Base-by-base conservation (phyloP, 1,284 basidiomycete species). In the Naganishia sp. region DNA sequence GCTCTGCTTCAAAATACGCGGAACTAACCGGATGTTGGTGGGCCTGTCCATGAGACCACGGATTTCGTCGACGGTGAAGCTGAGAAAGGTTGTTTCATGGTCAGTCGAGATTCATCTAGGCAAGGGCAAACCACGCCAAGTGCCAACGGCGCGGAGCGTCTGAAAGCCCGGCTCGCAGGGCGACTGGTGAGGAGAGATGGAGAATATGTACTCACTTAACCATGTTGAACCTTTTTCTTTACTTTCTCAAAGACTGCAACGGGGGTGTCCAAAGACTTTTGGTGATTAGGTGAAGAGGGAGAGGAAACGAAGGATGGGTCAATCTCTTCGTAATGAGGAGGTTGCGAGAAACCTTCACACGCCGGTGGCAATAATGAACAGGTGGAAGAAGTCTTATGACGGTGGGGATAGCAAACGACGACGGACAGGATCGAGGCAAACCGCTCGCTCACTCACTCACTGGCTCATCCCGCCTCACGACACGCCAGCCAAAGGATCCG, bases 11-110 rank as follows among this genome's bases (percentile, higher is more conserved):
- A 75, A 75, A 76, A 67, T 65, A 49, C 39, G 60, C 16, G 25
- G 21, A 18, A 64, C 70, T 63, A 44, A 94, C 94, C 66, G 66
- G 53, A 67, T 64, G 83, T 94, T 94, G 71, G 90, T 92, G 75
- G 91, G 86, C 81, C 80, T 82, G 60, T 71, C 89, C 92, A 95
- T 95, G 73, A 95, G 88, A 72, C 72, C 83, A 79, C 93, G 88
- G 80, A 96, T 90, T 86, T 97, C 81, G 72, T 82, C 82, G 68
- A 83, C 77, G 72, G 82, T 83, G 79, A 83, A 83, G 75, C 75
- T 77, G 48, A 13, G 7, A 46, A 46, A 46, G 48, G 13, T 9
- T 7, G 13, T 13, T 39, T 13, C 28, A 28, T 39, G 36, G 36
- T 39, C 36, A 39, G 36, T 13, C 9, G 36, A 3, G 36, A 39